Percentiles rank a stretch among this genome's conserved stretches.
phyloP scores from a whole-genome alignment of 495 filamentous ascomycete genomes.

The Durotheca rogersii region DNA sequence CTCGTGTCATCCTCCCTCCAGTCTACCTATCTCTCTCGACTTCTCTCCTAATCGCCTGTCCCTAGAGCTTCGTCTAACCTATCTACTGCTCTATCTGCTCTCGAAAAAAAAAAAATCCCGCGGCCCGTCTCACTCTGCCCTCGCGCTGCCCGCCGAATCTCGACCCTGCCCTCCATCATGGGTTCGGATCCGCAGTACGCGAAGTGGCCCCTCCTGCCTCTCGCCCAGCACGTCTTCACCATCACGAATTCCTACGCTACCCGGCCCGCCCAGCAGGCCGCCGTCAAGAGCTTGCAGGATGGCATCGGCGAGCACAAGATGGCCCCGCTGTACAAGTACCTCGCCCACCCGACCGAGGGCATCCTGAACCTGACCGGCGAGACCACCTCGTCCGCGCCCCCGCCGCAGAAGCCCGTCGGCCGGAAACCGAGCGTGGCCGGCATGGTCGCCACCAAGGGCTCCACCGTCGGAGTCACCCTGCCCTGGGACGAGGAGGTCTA shows the following conservation, averaged over 20 bases:
- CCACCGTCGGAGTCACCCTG: slow-evolving; percentile 61
- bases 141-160: no score
- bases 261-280: slow-evolving; percentile 63
- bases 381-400: slow-evolving; percentile 57
- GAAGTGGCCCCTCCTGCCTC: slow-evolving; percentile 86
- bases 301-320: slow-evolving; percentile 92
- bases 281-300: slow-evolving; percentile 84
- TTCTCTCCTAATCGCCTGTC: no score
- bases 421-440: slow-evolving; percentile 63
- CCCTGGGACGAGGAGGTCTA: slow-evolving; percentile 91
- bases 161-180: slow-evolving; percentile 60
- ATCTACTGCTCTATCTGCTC: no score
- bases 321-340: slow-evolving; percentile 92
- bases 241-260: slow-evolving; percentile 85
- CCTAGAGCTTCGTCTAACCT: no score
- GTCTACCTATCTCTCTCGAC: no score
- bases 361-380: slow-evolving; percentile 79
- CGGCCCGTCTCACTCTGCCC: no score
- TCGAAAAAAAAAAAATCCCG: no score
- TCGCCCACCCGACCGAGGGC: slow-evolving; percentile 91
- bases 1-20: no score
- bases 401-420: slow-evolving; percentile 50
- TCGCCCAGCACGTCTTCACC: slow-evolving; percentile 96
- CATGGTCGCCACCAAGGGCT: slow-evolving; percentile 69
- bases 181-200: slow-evolving; percentile 96